Evolutionary conservation across 345 rosid genomes (phyloP).

Genomic region (Eucalyptus dawsonii): DNA sequence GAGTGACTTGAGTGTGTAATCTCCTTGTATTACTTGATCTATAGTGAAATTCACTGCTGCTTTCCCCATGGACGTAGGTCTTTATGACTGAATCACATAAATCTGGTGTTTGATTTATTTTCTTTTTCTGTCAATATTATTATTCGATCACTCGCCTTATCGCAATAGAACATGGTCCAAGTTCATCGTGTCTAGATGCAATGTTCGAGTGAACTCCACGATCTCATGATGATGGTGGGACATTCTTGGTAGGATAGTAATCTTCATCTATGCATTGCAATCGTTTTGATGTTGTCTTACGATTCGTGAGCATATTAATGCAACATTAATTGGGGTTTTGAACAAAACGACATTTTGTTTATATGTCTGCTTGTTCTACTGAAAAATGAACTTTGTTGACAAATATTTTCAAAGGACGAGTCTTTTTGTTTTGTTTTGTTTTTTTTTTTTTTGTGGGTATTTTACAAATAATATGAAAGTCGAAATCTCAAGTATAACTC

Average conservation of each 20-base stretch:
- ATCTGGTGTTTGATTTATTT: too few relatives aligned
- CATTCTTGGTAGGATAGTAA: background rate
- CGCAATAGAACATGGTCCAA: background rate
- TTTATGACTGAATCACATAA: too few relatives aligned
- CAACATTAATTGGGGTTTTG: background rate
- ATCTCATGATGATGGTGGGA: background rate
- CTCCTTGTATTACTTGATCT: too few relatives aligned
- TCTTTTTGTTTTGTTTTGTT: background rate
- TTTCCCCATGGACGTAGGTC: too few relatives aligned
- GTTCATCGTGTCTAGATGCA: background rate
- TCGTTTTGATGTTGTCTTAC: background rate
- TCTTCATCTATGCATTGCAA: background rate
- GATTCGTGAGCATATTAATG: background rate
- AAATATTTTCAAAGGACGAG: background rate
- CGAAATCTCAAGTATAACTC: background rate
- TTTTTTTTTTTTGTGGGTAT: accelerated
- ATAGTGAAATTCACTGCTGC: too few relatives aligned
- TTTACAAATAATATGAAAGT: background rate
- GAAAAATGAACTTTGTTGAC: background rate
- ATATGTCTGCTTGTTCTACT: background rate
- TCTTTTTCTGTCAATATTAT: too few relatives aligned
- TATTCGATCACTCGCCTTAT: too few relatives aligned
- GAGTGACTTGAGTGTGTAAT: too few relatives aligned
- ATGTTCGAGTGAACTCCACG: background rate
- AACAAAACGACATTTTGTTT: background rate